A percentile compares a stretch with the other conserved stretches of the same genome.
Conservation (phyloP, 2,329 filamentous ascomycete species). For the Phialocephala subalpina region DNA sequence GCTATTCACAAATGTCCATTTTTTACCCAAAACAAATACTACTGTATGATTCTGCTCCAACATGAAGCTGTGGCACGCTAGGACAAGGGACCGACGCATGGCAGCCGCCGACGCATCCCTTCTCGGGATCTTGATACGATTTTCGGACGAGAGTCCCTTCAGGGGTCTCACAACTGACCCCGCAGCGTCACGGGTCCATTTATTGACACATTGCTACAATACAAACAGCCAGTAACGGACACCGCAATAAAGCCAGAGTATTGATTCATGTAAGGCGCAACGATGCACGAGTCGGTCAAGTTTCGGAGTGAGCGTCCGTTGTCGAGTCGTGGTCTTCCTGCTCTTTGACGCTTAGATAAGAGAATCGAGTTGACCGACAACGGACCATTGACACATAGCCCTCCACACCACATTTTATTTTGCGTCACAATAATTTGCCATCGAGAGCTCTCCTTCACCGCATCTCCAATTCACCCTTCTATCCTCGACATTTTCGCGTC, state of each 20-base stretch:
- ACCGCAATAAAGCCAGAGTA: not conserved
- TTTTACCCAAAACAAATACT: not conserved
- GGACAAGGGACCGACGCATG: constrained; percentile 3
- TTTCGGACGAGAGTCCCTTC: constrained; percentile 8
- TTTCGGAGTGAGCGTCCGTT: constrained; percentile 3
- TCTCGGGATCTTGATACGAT: constrained; percentile 17
- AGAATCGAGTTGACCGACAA: constrained; percentile 14
- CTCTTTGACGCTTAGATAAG: constrained; percentile 18
- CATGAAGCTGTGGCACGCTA: not conserved
- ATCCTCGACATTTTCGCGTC: constrained; percentile 8
- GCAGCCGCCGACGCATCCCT: not conserved
- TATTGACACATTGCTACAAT: constrained; percentile 16
- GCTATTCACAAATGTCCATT: not conserved
- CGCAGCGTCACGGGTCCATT: not conserved
- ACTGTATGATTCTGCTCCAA: not conserved
- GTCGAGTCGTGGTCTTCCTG: not conserved
- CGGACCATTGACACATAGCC: constrained; percentile 23
- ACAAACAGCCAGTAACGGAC: not conserved
- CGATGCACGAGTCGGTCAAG: constrained; percentile 5
- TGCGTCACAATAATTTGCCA: constrained; percentile 24
- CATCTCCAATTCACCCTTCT: not conserved
- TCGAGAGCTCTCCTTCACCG: constrained; percentile 14
- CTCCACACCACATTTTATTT: constrained; percentile 25
- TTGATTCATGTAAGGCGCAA: not conserved
- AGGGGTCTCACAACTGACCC: not conserved